Base-by-base conservation (phyloP, 2,329 filamentous ascomycete genomes). In the Dothideomycetes sp. region DNA sequence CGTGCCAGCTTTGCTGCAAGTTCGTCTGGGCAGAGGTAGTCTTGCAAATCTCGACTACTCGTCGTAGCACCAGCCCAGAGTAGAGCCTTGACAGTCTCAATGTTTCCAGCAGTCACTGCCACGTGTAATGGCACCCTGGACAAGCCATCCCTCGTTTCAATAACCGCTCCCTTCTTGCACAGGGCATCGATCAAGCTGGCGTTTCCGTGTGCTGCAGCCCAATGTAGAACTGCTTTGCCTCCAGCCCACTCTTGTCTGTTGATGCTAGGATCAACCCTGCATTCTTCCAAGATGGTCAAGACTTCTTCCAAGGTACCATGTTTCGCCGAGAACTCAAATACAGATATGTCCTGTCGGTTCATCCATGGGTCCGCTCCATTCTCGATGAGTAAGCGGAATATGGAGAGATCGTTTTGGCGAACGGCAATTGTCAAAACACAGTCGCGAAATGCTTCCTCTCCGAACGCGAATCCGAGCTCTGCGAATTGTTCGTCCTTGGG, bases 1-100 rank as follows among this genome's bases (percentile, higher is more conserved):
- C 29, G 37, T n/a, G 29, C 37, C n/a, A 40, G 37, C 16, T 40
- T 40, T 13, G 28, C 29, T 12, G 37, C 37, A 19, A 40, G 37
- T 18, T 40, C 37, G 12, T 40, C 37, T 5, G 13, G 28, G 22
- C 37, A 40, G 7, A 40, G 18, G 29, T 5, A 20, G 12, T 32
- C 28, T 15, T n/a, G 16, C 13, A 40, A 5, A 20, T 40, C 37
- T 25, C 37, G 28, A 2, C 9, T 15, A 8, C 28, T 32, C 6
- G 37, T 32, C 3, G 28, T 32, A 10, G 29, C 37, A 18, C 37
- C 37, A 27, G 37, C 37, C 37, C 37, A 40, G 17, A 40, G 29
- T 9, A 40, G 22, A 4, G 12, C 22, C 20, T 40, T 40, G 20
- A 40, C 37, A 12, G 37, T 40, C 9, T 27, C 37, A 9, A 40